Conservation (phyloP, 2,329 filamentous ascomycete species). For the Pestalotiopsis sp. region DNA sequence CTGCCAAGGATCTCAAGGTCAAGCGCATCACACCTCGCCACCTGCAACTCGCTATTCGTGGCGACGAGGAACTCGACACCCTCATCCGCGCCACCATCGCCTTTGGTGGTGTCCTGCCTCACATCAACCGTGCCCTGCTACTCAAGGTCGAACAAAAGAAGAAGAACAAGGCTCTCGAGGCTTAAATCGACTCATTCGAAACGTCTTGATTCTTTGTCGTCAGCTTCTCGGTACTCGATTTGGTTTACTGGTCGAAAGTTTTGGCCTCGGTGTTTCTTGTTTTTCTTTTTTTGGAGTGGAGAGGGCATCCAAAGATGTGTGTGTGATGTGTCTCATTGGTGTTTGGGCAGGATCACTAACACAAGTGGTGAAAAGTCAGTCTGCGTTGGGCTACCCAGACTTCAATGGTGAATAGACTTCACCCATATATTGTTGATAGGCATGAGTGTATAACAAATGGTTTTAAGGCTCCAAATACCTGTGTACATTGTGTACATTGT, state of each 20-base stretch:
- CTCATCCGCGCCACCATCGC: conserved; percentile 97
- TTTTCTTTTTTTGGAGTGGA: not conserved
- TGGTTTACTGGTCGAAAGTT: not conserved
- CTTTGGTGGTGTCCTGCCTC: conserved; percentile 95
- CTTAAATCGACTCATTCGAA: conserved; percentile 39
- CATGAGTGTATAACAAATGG: not conserved
- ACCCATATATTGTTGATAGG: not conserved
- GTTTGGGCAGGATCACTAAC: not conserved
- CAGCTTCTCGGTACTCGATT: not conserved
- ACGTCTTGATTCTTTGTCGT: conserved; percentile 1
- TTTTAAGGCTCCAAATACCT: not conserved
- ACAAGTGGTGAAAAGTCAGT: not conserved
- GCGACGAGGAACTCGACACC: conserved; percentile 97
- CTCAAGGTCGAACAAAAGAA: conserved; percentile 98
- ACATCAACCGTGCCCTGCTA: conserved; percentile 96
- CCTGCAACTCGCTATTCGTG: conserved; percentile 94
- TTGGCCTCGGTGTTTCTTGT: not conserved
- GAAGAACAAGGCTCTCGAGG: conserved; percentile 63
- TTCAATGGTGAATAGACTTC: not conserved
- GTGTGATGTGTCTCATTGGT: not conserved
- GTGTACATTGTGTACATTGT: too few species aligned
- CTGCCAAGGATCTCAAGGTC: conserved; percentile 98
- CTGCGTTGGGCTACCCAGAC: not conserved
- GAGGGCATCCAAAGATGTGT: not conserved
- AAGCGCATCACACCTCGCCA: conserved; percentile 99